Evolutionary conservation across 441 rosid genomes (phyloP).

Genomic region (Metrosideros polymorpha): DNA sequence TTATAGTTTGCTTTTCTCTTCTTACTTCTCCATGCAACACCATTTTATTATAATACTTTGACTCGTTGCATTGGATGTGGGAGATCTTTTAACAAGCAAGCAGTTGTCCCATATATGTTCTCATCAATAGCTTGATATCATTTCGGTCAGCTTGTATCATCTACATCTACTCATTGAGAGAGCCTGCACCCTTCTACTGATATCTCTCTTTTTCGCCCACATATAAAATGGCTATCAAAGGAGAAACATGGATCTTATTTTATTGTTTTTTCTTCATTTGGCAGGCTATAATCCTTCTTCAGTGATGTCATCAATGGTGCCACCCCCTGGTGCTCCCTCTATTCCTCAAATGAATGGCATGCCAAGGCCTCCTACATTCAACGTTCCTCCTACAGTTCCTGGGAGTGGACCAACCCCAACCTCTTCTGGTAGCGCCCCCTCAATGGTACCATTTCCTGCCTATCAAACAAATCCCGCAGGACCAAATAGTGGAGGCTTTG

Average conservation of each 20-base stretch:
- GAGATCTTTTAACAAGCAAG: not conserved
- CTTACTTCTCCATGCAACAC: not conserved
- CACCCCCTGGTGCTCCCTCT: conserved; percentile 84
- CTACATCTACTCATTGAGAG: not conserved
- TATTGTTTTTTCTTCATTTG: not conserved
- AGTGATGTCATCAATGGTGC: conserved; percentile 59
- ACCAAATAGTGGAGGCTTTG: conserved; percentile 49
- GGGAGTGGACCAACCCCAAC: conserved; percentile 41
- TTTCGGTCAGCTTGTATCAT: not conserved
- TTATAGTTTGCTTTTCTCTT: not conserved
- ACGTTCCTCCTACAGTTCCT: conserved; percentile 36
- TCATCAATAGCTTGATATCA: not conserved
- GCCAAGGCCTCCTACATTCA: conserved; percentile 52
- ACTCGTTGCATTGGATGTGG: not conserved
- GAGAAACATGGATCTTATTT: not conserved
- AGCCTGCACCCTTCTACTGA: not conserved
- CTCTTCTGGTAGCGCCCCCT: conserved; percentile 32
- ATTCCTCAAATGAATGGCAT: conserved; percentile 60
- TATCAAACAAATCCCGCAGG: conserved; percentile 59
- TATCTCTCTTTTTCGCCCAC: not conserved
- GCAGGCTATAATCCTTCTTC: conserved; percentile 53
- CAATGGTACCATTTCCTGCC: conserved; percentile 33
- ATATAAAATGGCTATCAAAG: not conserved
- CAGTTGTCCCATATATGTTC: not conserved
- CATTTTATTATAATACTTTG: not conserved